phyloP scores from a whole-genome alignment of 129 eudicot species.

The Kitagawia praeruptora region DNA sequence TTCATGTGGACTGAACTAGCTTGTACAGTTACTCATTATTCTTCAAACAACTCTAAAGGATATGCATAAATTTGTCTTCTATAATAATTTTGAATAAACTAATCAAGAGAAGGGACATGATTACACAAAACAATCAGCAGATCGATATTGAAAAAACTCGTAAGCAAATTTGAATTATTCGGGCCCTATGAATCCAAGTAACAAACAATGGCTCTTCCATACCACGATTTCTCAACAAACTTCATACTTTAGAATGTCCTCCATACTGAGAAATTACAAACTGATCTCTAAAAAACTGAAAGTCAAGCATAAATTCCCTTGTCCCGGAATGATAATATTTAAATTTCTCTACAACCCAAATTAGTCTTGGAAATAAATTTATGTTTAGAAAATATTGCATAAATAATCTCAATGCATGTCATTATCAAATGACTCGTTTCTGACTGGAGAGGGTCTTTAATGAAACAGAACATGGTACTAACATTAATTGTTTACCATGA shows the following conservation, averaged over 20 bases:
- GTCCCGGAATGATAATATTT: no score
- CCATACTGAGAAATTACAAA: background rate
- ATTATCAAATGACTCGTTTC: background rate
- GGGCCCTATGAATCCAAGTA: conserved; percentile 1
- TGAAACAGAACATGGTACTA: background rate
- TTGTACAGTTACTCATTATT: background rate
- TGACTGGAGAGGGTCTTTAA: background rate
- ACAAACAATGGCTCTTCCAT: background rate
- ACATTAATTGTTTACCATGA: background rate
- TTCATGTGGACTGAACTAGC: conserved; percentile 14
- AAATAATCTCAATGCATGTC: background rate
- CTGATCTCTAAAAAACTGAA: background rate
- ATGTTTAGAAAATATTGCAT: background rate
- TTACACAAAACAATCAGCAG: background rate
- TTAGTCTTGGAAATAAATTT: no score
- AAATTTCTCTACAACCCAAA: no score
- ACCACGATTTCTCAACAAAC: background rate
- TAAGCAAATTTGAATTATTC: conserved; percentile 1
- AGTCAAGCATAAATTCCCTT: background rate
- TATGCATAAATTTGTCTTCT: background rate
- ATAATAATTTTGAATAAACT: background rate
- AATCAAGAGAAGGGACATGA: background rate
- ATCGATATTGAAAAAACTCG: conserved; percentile 4
- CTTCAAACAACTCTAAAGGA: conserved; percentile 4
- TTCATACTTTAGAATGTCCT: background rate